Evolutionary conservation across 2,329 filamentous ascomycete genomes (phyloP), one percentile per base, ranked within the genome.

Genomic region (Biscogniauxia sp.): DNA sequence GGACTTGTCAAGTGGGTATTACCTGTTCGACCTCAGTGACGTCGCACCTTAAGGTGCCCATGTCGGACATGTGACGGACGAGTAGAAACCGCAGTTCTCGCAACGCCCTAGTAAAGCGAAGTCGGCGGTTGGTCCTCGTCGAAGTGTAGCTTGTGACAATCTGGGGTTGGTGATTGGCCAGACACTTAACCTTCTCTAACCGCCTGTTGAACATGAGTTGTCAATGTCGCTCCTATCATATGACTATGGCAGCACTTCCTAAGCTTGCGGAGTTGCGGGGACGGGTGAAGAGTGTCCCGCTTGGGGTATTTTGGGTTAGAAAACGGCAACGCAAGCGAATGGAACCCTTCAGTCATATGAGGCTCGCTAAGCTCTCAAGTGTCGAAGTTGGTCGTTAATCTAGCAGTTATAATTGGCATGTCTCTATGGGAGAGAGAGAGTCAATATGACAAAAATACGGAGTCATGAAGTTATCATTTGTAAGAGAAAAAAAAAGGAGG

Each of bases 21-120:
- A 60, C 59, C 13, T 55, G 17, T 25, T 53, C 49, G 56, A 52
- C 54, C 19, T 57, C 17, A 20, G 52, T 61, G 54, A 54, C 53
- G 53, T 58, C 53, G 52, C 54, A 55, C 54, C n/a, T 37, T 37
- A 57, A 28, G 15, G 58, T 28, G 23, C 23, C 57, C 57, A 50
- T 26, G 41, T 53, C 37, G 53, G 56, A 59, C 63, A 65, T 65
- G 65, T 65, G 65, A 65, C 57, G 52, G 54, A 51, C 56, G 57
- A 20, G 52, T 20, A 32, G 32, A 54, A 52, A 37, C 32, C 53
- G 15, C 51, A 55, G 65, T 67, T 64, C 63, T 61, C 65, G 65
- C 64, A 67, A 59, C 55, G 60, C 41, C 58, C 63, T 49, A 37
- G 15, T 17, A 45, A 9, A 45, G 41, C 41, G 20, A 54, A 51